Conservation (phyloP, 2,329 filamentous ascomycete genomes). For the Trichoderma breve region DNA sequence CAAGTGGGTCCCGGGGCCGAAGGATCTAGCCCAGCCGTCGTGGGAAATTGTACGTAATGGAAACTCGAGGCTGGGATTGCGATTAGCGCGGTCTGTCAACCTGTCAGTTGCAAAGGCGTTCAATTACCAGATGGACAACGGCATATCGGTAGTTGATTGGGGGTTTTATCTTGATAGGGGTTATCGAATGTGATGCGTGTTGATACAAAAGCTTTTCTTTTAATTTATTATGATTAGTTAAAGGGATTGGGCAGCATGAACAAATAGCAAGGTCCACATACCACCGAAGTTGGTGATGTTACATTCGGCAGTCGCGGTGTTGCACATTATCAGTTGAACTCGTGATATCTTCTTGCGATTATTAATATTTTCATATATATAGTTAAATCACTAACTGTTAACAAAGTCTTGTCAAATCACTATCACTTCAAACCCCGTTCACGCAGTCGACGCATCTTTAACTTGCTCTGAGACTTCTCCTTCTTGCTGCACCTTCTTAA, state of each 20-base stretch:
- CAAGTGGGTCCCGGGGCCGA: neutral
- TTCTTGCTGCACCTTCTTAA: neutral
- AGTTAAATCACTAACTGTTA: neutral
- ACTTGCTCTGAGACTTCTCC: neutral
- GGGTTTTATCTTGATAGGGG: neutral
- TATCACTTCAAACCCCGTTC: neutral
- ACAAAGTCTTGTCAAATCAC: neutral
- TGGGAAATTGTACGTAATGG: conserved; percentile 8
- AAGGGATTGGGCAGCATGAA: too few species aligned
- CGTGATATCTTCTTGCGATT: neutral
- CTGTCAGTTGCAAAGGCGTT: neutral
- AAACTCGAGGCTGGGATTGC: neutral
- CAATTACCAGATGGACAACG: neutral
- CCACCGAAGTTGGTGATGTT: neutral
- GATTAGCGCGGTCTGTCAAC: neutral
- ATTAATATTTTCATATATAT: neutral
- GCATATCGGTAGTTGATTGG: neutral
- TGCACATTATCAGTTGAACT: neutral
- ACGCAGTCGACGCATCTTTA: neutral
- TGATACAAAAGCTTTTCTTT: neutral
- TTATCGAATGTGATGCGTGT: neutral
- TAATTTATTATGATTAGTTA: neutral
- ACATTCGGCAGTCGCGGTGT: neutral
- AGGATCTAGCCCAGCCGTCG: conserved; percentile 5
- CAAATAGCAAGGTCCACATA: too few species aligned